Evolutionary conservation across 495 filamentous ascomycete species (phyloP).

Genomic region (Parathielavia hyrcaniae): DNA sequence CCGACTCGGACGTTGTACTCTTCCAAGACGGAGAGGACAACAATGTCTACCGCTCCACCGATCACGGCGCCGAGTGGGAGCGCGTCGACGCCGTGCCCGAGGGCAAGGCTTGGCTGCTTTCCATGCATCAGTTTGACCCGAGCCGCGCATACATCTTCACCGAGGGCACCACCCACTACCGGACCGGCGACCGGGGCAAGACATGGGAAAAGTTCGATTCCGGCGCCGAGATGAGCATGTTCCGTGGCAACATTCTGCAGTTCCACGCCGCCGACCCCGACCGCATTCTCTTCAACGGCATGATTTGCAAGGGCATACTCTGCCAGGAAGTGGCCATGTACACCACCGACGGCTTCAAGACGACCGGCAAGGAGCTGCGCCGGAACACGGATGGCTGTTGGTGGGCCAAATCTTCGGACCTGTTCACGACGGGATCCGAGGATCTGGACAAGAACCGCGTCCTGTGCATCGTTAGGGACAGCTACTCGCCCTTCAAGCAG

Average conservation of each 20-base stretch:
- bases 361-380: constrained; percentile 53
- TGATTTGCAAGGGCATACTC: constrained; percentile 55
- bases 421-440: constrained; percentile 60
- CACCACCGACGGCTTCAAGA: constrained; percentile 76
- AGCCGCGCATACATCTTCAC: constrained; percentile 74
- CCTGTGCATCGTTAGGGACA: constrained; percentile 69
- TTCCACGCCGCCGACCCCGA: constrained; percentile 78
- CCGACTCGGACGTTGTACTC: constrained; percentile 71
- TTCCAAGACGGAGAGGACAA: constrained; percentile 51
- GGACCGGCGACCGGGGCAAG: constrained; percentile 72
- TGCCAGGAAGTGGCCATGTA: constrained; percentile 61
- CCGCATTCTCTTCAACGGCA: constrained; percentile 74
- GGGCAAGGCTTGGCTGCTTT: constrained; percentile 53
- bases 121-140: constrained; percentile 69
- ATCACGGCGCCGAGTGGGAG: constrained; percentile 73
- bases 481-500: constrained; percentile 51
- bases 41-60: constrained; percentile 62
- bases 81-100: constrained; percentile 56
- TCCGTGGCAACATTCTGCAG: constrained; percentile 47
- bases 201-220: constrained; percentile 70
- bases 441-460: constrained; percentile 57
- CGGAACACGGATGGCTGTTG: constrained; percentile 63
- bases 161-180: constrained; percentile 59
- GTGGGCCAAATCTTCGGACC: constrained; percentile 70
- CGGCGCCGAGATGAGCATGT: constrained; percentile 40